Percentiles rank a stretch among this genome's conserved stretches.
These are phyloP conservation scores for Trypanosomatidae sp. DNA, from an alignment of 208 protist species.

Conservation along the genomic window DNA sequence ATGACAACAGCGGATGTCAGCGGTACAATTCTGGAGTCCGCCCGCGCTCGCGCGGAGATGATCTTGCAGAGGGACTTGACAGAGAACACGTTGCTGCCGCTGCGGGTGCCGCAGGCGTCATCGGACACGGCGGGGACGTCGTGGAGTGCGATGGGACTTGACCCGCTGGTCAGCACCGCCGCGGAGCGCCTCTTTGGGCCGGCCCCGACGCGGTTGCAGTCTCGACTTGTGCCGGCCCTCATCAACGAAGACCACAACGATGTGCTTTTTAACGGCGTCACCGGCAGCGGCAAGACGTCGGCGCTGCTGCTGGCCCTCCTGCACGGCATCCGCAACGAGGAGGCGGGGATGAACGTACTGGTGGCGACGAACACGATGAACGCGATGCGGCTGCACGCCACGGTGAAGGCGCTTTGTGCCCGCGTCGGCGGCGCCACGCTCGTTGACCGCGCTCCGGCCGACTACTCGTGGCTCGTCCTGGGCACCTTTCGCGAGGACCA, in stretches of 20 bases:
- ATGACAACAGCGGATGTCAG: constrained; percentile 46
- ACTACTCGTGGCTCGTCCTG: constrained; percentile 74
- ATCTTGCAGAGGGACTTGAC: constrained; percentile 48
- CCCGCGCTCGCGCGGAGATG: constrained; percentile 34
- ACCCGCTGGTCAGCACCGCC: constrained; percentile 39
- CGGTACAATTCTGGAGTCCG: constrained; percentile 61
- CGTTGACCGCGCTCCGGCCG: constrained; percentile 57
- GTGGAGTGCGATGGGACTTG: constrained; percentile 59
- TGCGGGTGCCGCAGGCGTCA: constrained; percentile 18
- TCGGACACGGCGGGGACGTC: constrained; percentile 38
- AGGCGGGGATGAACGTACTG: constrained; percentile 71
- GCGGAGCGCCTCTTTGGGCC: constrained; percentile 53
- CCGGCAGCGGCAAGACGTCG: constrained; percentile 78
- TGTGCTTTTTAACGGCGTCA: constrained; percentile 79
- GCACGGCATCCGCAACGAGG: constrained; percentile 68
- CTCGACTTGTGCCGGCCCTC: constrained; percentile 59
- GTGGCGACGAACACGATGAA: constrained; percentile 64
- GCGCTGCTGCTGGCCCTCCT: constrained; percentile 73
- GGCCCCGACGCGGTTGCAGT: constrained; percentile 63
- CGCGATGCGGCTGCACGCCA: constrained; percentile 62
- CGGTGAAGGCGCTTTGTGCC: constrained; percentile 48
- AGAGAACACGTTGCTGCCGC: background rate
- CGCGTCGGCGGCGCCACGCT: constrained; percentile 43
- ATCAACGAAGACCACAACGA: constrained; percentile 87
- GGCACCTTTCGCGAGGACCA: constrained; percentile 56